Percentiles rank a stretch among this genome's conserved stretches.
These are phyloP conservation scores for Echria macrotheca DNA, from an alignment of 495 filamentous ascomycete genomes.

Conservation along the genomic window DNA sequence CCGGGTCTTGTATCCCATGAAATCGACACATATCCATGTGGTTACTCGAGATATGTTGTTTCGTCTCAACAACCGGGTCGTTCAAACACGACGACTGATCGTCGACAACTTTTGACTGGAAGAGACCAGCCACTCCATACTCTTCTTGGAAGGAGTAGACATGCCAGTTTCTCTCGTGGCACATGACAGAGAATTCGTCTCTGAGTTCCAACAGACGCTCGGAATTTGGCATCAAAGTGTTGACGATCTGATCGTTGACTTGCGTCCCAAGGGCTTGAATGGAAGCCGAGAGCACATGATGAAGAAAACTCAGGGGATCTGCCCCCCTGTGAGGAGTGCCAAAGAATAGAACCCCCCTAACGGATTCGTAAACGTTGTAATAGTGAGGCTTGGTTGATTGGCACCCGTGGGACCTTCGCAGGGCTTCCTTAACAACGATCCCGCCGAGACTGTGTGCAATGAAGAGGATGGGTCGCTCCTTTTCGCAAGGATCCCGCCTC, in stretches of 20 bases:
- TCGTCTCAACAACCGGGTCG: constrained; percentile 9
- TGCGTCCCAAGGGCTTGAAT: constrained; percentile 1
- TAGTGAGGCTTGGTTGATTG: constrained; percentile 13
- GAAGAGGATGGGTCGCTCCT: constrained; percentile 26
- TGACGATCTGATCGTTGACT: constrained; percentile 14
- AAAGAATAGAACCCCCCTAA: constrained; percentile 24
- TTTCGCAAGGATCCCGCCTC: constrained; percentile 1
- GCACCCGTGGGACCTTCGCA: constrained; percentile 3
- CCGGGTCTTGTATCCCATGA: constrained; percentile 7
- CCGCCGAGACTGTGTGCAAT: constrained; percentile 37
- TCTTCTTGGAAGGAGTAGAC: constrained; percentile 15
- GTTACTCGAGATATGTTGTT: constrained; percentile 13
- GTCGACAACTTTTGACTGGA: constrained; percentile 10
- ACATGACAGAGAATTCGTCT: constrained; percentile 9
- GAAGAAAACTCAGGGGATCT: constrained; percentile 11
- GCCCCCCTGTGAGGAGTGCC: constrained; percentile 32
- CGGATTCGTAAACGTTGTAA: constrained; percentile 12
- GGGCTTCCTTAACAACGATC: constrained; percentile 32
- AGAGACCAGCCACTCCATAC: constrained; percentile 1
- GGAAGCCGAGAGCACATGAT: constrained; percentile 3
- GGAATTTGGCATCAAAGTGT: constrained; percentile 1
- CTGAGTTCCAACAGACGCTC: constrained; percentile 6
- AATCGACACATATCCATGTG: constrained; percentile 21
- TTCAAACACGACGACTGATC: constrained; percentile 14
- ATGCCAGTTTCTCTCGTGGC: not conserved